Evolutionary conservation across 805 yeast genomes (phyloP), one percentile per base, ranked within the genome.

Genomic region (Clavispora carvajalis): DNA sequence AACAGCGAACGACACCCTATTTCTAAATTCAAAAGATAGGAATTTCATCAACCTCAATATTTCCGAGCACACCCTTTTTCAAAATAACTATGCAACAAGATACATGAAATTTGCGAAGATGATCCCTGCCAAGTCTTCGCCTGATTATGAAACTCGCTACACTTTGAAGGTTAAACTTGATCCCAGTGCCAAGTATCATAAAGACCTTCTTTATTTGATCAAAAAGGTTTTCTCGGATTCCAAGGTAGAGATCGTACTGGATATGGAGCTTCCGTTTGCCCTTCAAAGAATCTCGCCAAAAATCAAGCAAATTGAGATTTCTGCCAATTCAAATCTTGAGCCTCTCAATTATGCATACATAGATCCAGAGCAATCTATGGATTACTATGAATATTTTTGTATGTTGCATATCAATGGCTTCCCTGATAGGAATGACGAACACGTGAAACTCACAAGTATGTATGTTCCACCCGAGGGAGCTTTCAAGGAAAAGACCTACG

Each of bases 321-420:
- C 38, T n/a, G 11, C 41, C 6, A 7, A 16, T 21, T 38, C 45
- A 1, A 33, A 41, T 18, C 19, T 38, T 3, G 19, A 33, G 30
- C 37, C 41, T 11, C 34, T 41, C 2, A 15, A 24, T 7, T 23
- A 11, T 7, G 8, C 13, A 4, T 15, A 17, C 24, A 18, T 41
- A 3, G 9, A 12, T 5, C 22, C 11, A 13, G 41, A 33, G 7
- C 19, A 28, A 5, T 16, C 34, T 7, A 35, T 16, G 10, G 49
- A 46, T 2, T n/a, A 46, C 8, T 47, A 46, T 19, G 54, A 50
- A 33, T 46, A 38, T 16, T 33, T 48, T 22, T 31, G 46, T 13
- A 36, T 50, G 38, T 37, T 46, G 15, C 54, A 50, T 29, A 11
- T 47, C 17, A 50, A 48, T 18, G 39, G 47, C 6, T 22, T 42